Base-by-base conservation (phyloP, 495 filamentous ascomycete species). In the Ascodesmis nigricans region DNA sequence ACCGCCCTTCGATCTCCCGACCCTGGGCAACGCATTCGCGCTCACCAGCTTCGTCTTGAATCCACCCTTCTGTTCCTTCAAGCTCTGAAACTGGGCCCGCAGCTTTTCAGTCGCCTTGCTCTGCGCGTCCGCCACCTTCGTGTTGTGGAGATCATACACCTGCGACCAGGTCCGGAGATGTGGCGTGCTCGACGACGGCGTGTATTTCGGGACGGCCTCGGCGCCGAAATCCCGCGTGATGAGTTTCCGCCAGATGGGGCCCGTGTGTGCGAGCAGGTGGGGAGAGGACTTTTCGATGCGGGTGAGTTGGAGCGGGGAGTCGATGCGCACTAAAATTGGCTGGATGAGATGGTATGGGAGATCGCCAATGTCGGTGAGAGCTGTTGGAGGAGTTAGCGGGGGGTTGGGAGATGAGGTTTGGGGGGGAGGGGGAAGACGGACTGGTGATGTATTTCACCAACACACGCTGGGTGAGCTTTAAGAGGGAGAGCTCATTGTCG, bases 201-300 rank as follows among this genome's bases (percentile, higher is more conserved):
- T 35, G 19, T 64, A 60, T 20, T 50, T 44, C 0, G 29, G 11
- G 5, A 69, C 51, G 64, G 67, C 75, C 25, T 59, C 53, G 2
- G 67, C 68, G 36, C 78, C 67, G 8, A 49, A 49, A 44, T 79
- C 71, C 18, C 69, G 63, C 26, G 63, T 66, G 49, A 82, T 75
- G 50, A 80, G 67, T 7, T 62, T 57, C 2, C 60, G 44, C 76
- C 76, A 82, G 28, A 79, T 50, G 44, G 78, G 74, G 20, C 52
- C 58, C 39, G 69, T 62, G 26, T 66, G 57, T 27, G 61, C 59
- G 38, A 53, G 50, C 40, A 81, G 58, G 35, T 80, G 75, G 3
- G 76, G 75, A 6, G 66, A 77, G 38, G 56, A 23, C 57, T 44
- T 46, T 62, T 57, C 66, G 71, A 19, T 11, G 18, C 14, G 2